phyloP scores from a whole-genome alignment of 2,329 filamentous ascomycete species.

The Calonectria naviculata region DNA sequence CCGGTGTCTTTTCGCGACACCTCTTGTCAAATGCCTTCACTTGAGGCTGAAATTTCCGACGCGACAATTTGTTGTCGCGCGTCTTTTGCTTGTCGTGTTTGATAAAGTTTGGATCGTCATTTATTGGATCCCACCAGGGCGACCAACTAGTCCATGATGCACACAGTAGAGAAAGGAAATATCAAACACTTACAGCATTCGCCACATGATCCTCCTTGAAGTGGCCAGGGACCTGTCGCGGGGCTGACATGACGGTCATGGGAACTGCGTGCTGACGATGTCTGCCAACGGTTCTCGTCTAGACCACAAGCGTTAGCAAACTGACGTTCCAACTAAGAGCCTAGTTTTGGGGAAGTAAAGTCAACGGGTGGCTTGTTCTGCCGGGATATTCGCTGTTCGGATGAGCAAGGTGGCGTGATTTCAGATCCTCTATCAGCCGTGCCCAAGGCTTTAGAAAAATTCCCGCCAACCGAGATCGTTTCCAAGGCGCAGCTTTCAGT shows the following conservation, averaged over 20 bases:
- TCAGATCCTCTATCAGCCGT: conserved; percentile 32
- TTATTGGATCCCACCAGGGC: background rate
- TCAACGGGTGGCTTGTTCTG: conserved; percentile 26
- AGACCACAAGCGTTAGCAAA: conserved; percentile 30
- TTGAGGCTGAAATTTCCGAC: conserved; percentile 37
- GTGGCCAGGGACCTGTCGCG: conserved; percentile 41
- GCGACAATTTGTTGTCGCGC: conserved; percentile 27
- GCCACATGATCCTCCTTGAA: conserved; percentile 45
- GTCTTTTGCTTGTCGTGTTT: conserved; percentile 12
- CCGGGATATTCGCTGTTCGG: conserved; percentile 36
- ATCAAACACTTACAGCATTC: conserved; percentile 42
- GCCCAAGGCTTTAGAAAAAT: conserved; percentile 31
- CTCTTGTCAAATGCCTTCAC: conserved; percentile 31
- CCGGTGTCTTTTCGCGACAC: conserved; percentile 25
- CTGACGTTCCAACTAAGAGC: conserved; percentile 22
- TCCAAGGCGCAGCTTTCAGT: conserved; percentile 31
- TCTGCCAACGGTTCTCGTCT: conserved; percentile 28
- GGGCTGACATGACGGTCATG: conserved; percentile 44
- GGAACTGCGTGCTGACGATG: conserved; percentile 21
- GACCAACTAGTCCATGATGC: background rate
- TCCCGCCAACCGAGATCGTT: conserved; percentile 32
- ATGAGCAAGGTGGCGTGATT: conserved; percentile 37
- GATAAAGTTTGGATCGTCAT: conserved; percentile 12
- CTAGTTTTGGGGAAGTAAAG: conserved; percentile 24
- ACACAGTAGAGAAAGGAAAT: conserved; percentile 14